Percentiles rank a stretch among this genome's conserved stretches.
Evolutionary conservation across 768 basidiomycete genomes (phyloP).

Genomic region (Krasilnikovozyma curviuscula): DNA sequence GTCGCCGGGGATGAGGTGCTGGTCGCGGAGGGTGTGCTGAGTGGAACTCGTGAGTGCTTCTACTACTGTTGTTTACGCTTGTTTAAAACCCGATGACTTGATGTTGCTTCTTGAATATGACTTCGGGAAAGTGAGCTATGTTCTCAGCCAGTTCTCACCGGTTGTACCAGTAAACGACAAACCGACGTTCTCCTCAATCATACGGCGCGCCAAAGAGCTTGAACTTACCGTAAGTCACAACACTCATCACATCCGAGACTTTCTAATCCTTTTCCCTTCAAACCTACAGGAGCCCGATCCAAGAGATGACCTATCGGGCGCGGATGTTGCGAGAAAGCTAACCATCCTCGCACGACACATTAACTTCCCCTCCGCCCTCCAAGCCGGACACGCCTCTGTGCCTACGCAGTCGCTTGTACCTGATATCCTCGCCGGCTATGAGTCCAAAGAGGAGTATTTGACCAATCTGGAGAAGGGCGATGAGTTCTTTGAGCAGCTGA

Average conservation of each 20-base stretch:
- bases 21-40: constrained; percentile 86
- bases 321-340: constrained; percentile 89
- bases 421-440: constrained; percentile 41
- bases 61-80: no score
- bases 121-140: constrained; percentile 78
- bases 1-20: constrained; percentile 85
- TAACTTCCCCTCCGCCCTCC: constrained; percentile 31
- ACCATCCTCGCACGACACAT: constrained; percentile 71
- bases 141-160: constrained; percentile 85
- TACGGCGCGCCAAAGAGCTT: constrained; percentile 65
- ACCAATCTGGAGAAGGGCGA: constrained; percentile 61
- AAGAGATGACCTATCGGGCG: constrained; percentile 84
- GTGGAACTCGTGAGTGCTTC: no score
- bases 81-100: not conserved
- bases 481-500: constrained; percentile 48
- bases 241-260: constrained; percentile 12
- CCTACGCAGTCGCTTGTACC: constrained; percentile 72
- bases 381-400: constrained; percentile 62
- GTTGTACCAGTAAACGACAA: constrained; percentile 29
- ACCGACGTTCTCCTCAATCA: constrained; percentile 61
- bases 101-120: not conserved
- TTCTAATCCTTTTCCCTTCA: not conserved
- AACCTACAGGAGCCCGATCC: constrained; percentile 73
- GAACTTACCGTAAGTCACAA: constrained; percentile 59
- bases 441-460: constrained; percentile 66